phyloP scores from a whole-genome alignment of 2,329 filamentous ascomycete species.

The Neurospora sp. region DNA sequence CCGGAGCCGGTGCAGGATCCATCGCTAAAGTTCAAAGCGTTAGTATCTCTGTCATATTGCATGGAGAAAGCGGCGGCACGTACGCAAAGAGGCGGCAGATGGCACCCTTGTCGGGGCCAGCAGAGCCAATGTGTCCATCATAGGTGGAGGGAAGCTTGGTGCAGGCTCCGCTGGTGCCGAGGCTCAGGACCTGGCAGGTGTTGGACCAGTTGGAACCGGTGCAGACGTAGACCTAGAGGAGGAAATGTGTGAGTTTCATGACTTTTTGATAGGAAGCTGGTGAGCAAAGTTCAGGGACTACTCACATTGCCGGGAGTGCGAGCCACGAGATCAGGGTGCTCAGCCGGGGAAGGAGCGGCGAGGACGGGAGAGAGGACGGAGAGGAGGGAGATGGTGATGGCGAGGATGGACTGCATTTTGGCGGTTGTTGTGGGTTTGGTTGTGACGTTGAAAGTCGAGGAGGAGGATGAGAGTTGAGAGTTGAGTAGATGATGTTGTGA shows the following conservation, averaged over 20 bases:
- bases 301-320: neutral
- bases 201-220: neutral
- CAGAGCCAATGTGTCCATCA: neutral
- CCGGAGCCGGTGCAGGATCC: neutral
- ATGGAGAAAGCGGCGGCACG: neutral
- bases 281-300: neutral
- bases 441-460: neutral
- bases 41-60: neutral
- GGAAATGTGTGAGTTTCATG: neutral
- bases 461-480: neutral
- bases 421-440: neutral
- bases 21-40: neutral
- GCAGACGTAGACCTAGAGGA: neutral
- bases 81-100: neutral
- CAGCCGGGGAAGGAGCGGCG: neutral
- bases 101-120: neutral
- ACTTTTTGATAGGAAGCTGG: neutral
- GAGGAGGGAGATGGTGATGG: neutral
- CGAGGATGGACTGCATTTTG: conserved; percentile 1
- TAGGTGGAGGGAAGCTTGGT: neutral
- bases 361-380: neutral
- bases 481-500: neutral
- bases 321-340: neutral
- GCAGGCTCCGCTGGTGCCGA: neutral
- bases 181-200: neutral